A percentile compares a stretch with the other conserved stretches of the same genome.
Conservation (phyloP, 768 basidiomycete species). For the Lactarius vividus region DNA sequence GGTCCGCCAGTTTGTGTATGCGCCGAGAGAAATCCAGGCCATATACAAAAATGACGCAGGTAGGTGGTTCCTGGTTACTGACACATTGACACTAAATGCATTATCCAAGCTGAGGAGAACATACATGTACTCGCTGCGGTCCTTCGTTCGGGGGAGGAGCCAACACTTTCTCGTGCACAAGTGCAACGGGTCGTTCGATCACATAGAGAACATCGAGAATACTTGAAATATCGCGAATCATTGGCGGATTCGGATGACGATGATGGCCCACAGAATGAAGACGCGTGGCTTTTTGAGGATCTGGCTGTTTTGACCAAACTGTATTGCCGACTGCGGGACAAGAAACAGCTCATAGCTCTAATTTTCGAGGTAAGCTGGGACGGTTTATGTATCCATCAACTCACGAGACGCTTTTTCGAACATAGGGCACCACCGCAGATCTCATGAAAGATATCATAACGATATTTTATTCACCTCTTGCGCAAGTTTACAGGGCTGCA, state of each 20-base stretch:
- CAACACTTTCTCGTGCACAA: constrained; percentile 71
- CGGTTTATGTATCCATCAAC: not conserved
- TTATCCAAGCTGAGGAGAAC: constrained; percentile 55
- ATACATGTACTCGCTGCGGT: constrained; percentile 78
- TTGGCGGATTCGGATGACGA: constrained; percentile 87
- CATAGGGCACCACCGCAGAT: constrained; percentile 89
- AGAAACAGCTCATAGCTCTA: constrained; percentile 87
- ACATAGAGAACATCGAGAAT: constrained; percentile 74
- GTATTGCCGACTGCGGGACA: constrained; percentile 77
- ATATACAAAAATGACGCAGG: constrained; percentile 78
- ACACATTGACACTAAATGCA: constrained; percentile 5
- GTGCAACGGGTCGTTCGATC: constrained; percentile 78
- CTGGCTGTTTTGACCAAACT: constrained; percentile 75
- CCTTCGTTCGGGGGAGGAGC: constrained; percentile 74
- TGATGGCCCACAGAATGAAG: constrained; percentile 89
- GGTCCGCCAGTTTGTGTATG: constrained; percentile 80
- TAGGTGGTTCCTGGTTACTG: constrained; percentile 36
- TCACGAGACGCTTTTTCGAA: constrained; percentile 1
- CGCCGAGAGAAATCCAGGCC: constrained; percentile 84
- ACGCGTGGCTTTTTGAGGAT: constrained; percentile 96
- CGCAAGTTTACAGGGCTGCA: constrained; percentile 96
- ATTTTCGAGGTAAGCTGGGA: constrained; percentile 81
- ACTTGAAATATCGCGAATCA: constrained; percentile 56
- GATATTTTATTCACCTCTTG: constrained; percentile 95
- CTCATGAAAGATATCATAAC: constrained; percentile 97